Evolutionary conservation across 768 basidiomycete genomes (phyloP), one percentile per base, ranked within the genome.

Genomic region (Panaeolus cyanescens): DNA sequence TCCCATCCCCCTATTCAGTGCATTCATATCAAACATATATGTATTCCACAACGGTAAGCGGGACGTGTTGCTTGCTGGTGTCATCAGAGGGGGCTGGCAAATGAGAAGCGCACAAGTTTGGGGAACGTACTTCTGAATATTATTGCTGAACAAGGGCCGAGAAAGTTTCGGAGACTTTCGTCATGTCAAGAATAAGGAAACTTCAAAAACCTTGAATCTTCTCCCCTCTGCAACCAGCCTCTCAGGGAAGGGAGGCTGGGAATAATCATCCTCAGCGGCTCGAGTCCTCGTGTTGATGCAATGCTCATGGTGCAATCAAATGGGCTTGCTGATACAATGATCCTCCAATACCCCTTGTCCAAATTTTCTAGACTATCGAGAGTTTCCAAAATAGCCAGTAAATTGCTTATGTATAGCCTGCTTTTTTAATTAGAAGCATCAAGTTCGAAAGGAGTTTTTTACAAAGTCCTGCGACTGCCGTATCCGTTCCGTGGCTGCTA

Each of bases 141-240:
- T n/a, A n/a, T 20, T 42, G 39, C 17, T 42, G 39, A 42, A 42
- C 45, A 28, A 50, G 45, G 45, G 45, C 25, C 45, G 25, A 50
- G 22, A 50, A 4, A 28, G 45, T 50, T 50, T 50, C 45, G 25
- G 45, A 50, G 22, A 28, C 45, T 10, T 28, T 50, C 45, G 45
- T 50, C 45, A 50, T 50, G 22, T 12, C 12, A 50, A 50, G 25
- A 50, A 50, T 50, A 50, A 50, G 45, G 45, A 50, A 50, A 50
- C 45, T 15, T 50, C 45, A 28, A 50, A 50, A 50, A 50, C 45
- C 25, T 50, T 50, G 45, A 50, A 50, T n/a, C 39, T 42, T 42
- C 39, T 42, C 39, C 39, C 19, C 5, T 5, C 5, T 37, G 8
- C 22, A 42, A n/a, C n/a, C n/a, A n/a, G n/a, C n/a, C n/a, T n/a